These are phyloP conservation scores for Nemania serpens DNA, from an alignment of 2,329 filamentous ascomycete species.

Conservation along the genomic window DNA sequence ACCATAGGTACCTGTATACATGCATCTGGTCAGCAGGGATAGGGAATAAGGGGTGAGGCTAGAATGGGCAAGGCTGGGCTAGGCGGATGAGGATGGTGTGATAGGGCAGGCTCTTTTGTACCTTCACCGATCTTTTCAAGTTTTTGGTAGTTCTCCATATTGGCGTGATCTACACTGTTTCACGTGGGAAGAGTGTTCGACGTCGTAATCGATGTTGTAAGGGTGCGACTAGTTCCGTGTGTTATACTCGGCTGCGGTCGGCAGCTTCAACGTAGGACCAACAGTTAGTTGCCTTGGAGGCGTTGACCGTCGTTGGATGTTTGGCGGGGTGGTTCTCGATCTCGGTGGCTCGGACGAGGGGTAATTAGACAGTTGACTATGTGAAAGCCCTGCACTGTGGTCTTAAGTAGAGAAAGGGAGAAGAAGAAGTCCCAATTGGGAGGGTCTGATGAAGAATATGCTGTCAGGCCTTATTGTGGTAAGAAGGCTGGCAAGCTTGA, in stretches of 20 bases:
- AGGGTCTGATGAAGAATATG: conserved; percentile 6
- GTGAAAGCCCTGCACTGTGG: conserved; percentile 5
- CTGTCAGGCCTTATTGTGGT: not conserved
- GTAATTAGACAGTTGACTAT: conserved; percentile 5
- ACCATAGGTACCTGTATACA: conserved; percentile 77
- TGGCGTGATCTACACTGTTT: conserved; percentile 4
- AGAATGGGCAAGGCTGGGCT: no score
- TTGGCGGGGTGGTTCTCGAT: conserved; percentile 21
- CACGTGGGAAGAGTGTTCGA: conserved; percentile 20
- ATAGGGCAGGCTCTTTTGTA: conserved; percentile 43
- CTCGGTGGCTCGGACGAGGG: conserved; percentile 15
- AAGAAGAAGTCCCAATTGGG: conserved; percentile 2
- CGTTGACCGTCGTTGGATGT: conserved; percentile 1
- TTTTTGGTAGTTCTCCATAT: conserved; percentile 96
- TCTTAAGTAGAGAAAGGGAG: conserved; percentile 10
- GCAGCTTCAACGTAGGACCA: not conserved
- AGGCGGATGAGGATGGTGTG: not conserved
- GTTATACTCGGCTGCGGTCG: not conserved
- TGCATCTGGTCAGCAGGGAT: conserved; percentile 11
- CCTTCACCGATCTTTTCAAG: conserved; percentile 96
- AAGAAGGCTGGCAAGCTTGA: conserved; percentile 12
- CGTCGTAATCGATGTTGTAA: not conserved
- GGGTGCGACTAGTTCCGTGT: not conserved
- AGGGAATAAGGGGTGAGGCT: not conserved
- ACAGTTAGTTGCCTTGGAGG: not conserved